These are phyloP conservation scores for Eimeria praecox DNA, from an alignment of 169 alveolate species.

Conservation along the genomic window DNA sequence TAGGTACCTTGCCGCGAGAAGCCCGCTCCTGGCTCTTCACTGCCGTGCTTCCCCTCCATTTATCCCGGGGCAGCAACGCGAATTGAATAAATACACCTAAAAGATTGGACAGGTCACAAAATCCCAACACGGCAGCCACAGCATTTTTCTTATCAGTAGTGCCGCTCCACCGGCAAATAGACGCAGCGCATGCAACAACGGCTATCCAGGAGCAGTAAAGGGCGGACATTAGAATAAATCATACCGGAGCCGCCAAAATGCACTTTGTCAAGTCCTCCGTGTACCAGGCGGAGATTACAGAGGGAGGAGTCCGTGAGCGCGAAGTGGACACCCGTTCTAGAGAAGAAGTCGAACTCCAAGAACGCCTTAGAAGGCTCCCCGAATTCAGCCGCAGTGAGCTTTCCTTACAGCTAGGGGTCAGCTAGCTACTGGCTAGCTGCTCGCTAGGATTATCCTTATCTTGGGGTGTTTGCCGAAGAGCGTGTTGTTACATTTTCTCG, in stretches of 20 bases:
- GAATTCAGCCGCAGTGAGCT: slow-evolving; percentile 75
- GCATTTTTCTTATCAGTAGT: too few species aligned
- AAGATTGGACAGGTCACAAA: too few species aligned
- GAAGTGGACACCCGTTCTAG: slow-evolving; percentile 66
- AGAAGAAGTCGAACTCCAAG: slow-evolving; percentile 77
- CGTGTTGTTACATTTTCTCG: not conserved
- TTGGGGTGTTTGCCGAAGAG: not conserved
- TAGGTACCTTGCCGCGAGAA: not conserved
- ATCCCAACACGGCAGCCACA: too few species aligned
- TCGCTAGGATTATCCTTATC: not conserved
- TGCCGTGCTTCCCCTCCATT: not conserved
- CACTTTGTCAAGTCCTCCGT: slow-evolving; percentile 77
- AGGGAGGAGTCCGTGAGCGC: slow-evolving; percentile 73
- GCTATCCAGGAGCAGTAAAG: too few species aligned
- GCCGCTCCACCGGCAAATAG: too few species aligned
- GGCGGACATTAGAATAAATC: not conserved
- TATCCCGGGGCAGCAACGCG: too few species aligned
- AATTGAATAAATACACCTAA: too few species aligned
- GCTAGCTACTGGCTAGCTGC: not conserved
- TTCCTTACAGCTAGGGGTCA: not conserved
- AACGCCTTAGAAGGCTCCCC: slow-evolving; percentile 69
- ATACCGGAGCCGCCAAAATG: slow-evolving; percentile 21
- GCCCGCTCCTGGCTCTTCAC: not conserved
- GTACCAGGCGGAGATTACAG: slow-evolving; percentile 82
- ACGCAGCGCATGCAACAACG: too few species aligned